phyloP scores from a whole-genome alignment of 352 stramenopile genomes.

The Pythium grandisporangium region DNA sequence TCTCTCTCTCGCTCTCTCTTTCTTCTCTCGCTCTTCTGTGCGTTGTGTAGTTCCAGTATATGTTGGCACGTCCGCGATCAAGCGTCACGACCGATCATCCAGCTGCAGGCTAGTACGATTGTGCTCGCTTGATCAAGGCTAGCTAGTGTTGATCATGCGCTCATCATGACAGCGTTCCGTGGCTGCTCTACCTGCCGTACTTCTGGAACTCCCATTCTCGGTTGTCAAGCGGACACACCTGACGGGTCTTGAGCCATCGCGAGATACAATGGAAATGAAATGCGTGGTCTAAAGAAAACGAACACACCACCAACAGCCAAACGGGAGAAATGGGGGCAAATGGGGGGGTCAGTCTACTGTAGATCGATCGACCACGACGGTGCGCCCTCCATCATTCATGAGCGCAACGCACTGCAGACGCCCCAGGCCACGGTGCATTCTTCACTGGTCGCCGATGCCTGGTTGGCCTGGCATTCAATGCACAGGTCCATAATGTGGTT shows the following conservation, averaged over 20 bases:
- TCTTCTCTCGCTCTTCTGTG: neutral
- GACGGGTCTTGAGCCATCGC: constrained; percentile 98
- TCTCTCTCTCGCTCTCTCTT: constrained; percentile 1
- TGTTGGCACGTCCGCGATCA: no score
- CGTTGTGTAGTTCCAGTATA: no score
- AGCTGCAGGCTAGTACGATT: no score
- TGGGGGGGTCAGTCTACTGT: no score
- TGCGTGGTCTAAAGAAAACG: constrained; percentile 92
- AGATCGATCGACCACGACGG: no score
- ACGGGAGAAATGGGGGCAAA: no score
- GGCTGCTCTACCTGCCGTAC: constrained; percentile 65
- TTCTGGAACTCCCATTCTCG: constrained; percentile 99
- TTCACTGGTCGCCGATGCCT: constrained; percentile 80
- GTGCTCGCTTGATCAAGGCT: no score
- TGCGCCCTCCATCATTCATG: neutral
- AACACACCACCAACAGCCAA: constrained; percentile 20
- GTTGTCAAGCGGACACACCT: constrained; percentile 99
- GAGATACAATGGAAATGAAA: constrained; percentile 99
- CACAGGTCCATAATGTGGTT: constrained; percentile 99
- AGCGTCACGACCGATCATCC: no score
- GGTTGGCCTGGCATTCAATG: constrained; percentile 98
- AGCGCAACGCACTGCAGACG: constrained; percentile 64
- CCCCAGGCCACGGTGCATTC: constrained; percentile 85
- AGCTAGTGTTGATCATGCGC: no score
- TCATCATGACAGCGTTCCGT: neutral